Evolutionary conservation across 441 rosid genomes (phyloP).

Genomic region (Iberis amara): DNA sequence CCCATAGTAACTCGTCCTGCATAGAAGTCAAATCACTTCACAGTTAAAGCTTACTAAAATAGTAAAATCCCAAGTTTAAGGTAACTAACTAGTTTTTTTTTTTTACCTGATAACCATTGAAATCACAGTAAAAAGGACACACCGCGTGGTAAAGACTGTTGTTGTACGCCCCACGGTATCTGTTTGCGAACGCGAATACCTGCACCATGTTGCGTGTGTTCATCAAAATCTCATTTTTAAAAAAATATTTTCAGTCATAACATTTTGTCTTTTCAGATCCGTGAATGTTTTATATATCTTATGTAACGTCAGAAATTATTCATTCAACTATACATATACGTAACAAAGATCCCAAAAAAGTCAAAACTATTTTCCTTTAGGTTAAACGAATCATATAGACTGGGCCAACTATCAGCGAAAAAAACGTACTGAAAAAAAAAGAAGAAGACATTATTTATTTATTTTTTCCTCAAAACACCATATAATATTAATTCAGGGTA

Average conservation of each 20-base stretch:
- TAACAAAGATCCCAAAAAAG: no score
- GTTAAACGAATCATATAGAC: slow-evolving; percentile 30
- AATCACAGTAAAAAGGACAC: slow-evolving; percentile 81
- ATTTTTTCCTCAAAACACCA: no score
- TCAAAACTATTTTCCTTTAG: slow-evolving; percentile 30
- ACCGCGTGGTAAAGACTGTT: slow-evolving; percentile 52
- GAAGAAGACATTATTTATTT: no score
- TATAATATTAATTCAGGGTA: slow-evolving; percentile 13
- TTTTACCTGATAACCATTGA: slow-evolving; percentile 65
- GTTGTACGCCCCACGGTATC: slow-evolving; percentile 69
- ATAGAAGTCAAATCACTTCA: slow-evolving; percentile 1
- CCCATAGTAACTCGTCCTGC: slow-evolving; percentile 72
- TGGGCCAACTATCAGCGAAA: slow-evolving; percentile 15
- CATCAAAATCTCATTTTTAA: neutral
- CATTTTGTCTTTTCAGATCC: slow-evolving; percentile 14
- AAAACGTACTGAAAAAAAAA: slow-evolving; percentile 13
- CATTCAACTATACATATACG: slow-evolving; percentile 24
- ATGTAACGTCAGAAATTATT: slow-evolving; percentile 21
- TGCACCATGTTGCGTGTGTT: slow-evolving; percentile 27
- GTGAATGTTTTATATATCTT: slow-evolving; percentile 21
- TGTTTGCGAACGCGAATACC: slow-evolving; percentile 70
- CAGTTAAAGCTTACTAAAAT: slow-evolving; percentile 21
- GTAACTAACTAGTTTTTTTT: neutral
- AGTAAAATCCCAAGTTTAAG: neutral
- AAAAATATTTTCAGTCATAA: neutral